phyloP scores from a whole-genome alignment of 345 rosid genomes.

The Cardamine resedifolia region DNA sequence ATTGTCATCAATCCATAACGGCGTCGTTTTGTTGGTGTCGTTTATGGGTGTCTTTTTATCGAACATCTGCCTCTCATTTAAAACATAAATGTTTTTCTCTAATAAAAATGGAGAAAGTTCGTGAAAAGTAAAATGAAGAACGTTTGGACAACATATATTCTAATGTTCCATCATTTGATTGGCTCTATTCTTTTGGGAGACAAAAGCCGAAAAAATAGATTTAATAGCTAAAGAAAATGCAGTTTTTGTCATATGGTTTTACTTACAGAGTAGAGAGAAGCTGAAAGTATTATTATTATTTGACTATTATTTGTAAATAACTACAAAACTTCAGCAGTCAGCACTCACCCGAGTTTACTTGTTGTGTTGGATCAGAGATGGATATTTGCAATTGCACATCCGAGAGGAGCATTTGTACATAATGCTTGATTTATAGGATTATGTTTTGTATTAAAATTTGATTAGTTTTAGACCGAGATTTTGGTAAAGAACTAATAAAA shows the following conservation, averaged over 20 bases:
- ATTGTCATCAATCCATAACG: not conserved
- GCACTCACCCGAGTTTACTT: not conserved
- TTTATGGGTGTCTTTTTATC: not conserved
- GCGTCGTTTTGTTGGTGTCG: not conserved
- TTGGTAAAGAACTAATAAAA: not conserved
- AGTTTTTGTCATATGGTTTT: slow-evolving; percentile 5
- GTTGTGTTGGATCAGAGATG: not conserved
- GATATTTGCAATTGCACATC: not conserved
- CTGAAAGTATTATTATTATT: not conserved
- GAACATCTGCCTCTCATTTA: not conserved
- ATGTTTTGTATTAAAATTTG: not conserved
- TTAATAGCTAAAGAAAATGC: not conserved
- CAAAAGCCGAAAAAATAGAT: slow-evolving; percentile 6
- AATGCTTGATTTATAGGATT: not conserved
- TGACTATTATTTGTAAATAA: not conserved
- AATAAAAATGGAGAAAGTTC: not conserved
- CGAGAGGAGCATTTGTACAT: not conserved
- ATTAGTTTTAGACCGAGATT: not conserved
- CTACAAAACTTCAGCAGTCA: not conserved
- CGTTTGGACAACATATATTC: not conserved
- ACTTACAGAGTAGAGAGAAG: not conserved
- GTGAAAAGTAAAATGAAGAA: slow-evolving; percentile 1
- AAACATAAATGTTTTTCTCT: not conserved
- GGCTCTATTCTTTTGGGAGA: not conserved
- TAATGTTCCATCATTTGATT: not conserved